Evolutionary conservation across 495 filamentous ascomycete species (phyloP).

Genomic region (Aspergillus carlsbadensis): DNA sequence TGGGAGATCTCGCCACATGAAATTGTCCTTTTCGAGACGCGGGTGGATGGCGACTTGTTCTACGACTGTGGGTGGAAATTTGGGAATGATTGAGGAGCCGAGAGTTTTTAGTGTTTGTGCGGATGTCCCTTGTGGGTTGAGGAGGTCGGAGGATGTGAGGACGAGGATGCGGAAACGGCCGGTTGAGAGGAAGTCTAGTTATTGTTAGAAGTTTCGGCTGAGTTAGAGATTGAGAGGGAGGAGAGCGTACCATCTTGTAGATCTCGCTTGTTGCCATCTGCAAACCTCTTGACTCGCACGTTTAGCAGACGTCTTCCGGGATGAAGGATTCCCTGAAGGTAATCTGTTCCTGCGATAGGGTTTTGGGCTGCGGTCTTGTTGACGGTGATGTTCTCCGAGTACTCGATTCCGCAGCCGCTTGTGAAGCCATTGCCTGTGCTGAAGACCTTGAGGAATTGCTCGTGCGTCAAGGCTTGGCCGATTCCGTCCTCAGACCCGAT

Average conservation of each 20-base stretch:
- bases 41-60: constrained; percentile 64
- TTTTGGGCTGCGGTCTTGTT: constrained; percentile 24
- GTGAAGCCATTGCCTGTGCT: constrained; percentile 47
- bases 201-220: neutral
- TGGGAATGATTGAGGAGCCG: constrained; percentile 40
- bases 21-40: constrained; percentile 38
- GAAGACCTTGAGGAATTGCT: constrained; percentile 52
- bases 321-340: constrained; percentile 41
- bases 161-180: constrained; percentile 49
- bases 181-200: constrained; percentile 38
- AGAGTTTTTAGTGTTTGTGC: constrained; percentile 33
- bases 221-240: neutral
- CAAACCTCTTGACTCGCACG: constrained; percentile 40
- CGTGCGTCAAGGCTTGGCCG: constrained; percentile 42
- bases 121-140: constrained; percentile 27
- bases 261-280: constrained; percentile 44
- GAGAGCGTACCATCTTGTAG: constrained; percentile 45
- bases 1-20: constrained; percentile 59
- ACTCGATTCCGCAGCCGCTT: constrained; percentile 47
- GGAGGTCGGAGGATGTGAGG: constrained; percentile 38
- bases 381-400: constrained; percentile 41
- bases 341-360: constrained; percentile 41
- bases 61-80: constrained; percentile 44
- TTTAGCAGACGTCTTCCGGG: constrained; percentile 34
- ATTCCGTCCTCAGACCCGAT: constrained; percentile 37